Evolutionary conservation across 2,329 filamentous ascomycete species (phyloP), one percentile per base, ranked within the genome.

Genomic region (Fusarium newnesense): DNA sequence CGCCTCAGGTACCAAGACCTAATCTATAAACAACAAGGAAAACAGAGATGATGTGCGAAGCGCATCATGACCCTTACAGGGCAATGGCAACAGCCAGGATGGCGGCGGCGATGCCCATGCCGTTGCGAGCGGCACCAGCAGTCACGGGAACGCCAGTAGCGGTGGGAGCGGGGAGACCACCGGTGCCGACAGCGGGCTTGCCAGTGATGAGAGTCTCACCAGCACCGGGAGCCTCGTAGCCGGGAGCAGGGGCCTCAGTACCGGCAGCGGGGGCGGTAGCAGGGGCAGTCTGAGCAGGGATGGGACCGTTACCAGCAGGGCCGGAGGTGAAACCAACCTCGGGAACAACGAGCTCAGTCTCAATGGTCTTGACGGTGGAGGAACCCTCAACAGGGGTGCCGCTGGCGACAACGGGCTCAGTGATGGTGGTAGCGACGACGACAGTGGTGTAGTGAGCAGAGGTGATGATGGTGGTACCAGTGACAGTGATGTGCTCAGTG

Each of bases 401-500:
- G 37, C 83, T 81, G 53, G 84, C 85, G 79, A 85, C 84, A 79
- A 84, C 87, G 69, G 87, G 86, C 80, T 84, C 85, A 60, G 86
- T 83, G 76, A 89, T 83, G 67, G 83, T 83, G 46, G 84, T 83
- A 42, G 79, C 80, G 73, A 88, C 81, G 50, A 85, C 86, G 79
- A 88, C 81, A 39, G 87, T 85, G 74, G 88, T 90, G 76, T 85
- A 84, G 60, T 81, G 80, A 64, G 88, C 81, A 47, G 88, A 80
- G 63, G 80, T 78, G 77, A 89, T 82, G 66, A 86, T 87, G 64
- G 88, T 89, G 30, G 85, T 84, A 50, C 85, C 81, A 19, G 85
- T 85, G 67, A 86, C 84, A 37, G 88, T 88, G 79, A 90, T 86
- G 82, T 92, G 88, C 62, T 87, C 87, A 76, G 90, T 89, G 80